Conservation (phyloP, 1,284 basidiomycete genomes). For the Puccinia coronata region DNA sequence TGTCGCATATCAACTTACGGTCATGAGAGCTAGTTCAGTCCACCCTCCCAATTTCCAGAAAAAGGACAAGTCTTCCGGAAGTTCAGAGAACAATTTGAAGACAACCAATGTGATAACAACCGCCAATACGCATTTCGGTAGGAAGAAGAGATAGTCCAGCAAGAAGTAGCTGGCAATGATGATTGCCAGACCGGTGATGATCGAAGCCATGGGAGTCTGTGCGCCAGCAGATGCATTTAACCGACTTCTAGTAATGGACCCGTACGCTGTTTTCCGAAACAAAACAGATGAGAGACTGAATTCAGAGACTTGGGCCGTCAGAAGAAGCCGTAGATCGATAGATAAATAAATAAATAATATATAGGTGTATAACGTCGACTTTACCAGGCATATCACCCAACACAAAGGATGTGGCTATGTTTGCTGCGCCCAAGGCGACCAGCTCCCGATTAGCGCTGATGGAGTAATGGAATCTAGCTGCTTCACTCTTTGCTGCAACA, state of each 20-base stretch:
- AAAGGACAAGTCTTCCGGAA: conserved; percentile 79
- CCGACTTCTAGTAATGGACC: conserved; percentile 65
- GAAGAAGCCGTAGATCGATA: neutral
- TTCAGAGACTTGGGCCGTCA: neutral
- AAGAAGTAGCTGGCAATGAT: conserved; percentile 83
- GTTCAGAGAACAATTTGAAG: conserved; percentile 77
- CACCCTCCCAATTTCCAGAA: conserved; percentile 57
- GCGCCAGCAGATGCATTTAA: conserved; percentile 84
- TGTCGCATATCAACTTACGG: conserved; percentile 67
- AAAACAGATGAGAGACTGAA: neutral
- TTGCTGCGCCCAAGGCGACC: conserved; percentile 67
- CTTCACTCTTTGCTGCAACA: conserved; percentile 82
- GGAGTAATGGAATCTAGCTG: conserved; percentile 76
- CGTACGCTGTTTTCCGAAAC: conserved; percentile 40
- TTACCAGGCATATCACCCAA: conserved; percentile 31
- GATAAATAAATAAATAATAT: no score
- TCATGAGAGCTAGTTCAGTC: conserved; percentile 57
- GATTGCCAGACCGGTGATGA: conserved; percentile 74
- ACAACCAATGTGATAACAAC: conserved; percentile 81
- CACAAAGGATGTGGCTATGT: conserved; percentile 42
- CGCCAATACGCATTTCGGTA: conserved; percentile 79
- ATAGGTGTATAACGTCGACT: no score
- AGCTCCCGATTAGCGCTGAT: conserved; percentile 89
- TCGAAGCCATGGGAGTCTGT: conserved; percentile 80
- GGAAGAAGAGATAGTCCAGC: conserved; percentile 72